phyloP scores from a whole-genome alignment of 2,329 filamentous ascomycete genomes.

The Lachnellula occidentalis region DNA sequence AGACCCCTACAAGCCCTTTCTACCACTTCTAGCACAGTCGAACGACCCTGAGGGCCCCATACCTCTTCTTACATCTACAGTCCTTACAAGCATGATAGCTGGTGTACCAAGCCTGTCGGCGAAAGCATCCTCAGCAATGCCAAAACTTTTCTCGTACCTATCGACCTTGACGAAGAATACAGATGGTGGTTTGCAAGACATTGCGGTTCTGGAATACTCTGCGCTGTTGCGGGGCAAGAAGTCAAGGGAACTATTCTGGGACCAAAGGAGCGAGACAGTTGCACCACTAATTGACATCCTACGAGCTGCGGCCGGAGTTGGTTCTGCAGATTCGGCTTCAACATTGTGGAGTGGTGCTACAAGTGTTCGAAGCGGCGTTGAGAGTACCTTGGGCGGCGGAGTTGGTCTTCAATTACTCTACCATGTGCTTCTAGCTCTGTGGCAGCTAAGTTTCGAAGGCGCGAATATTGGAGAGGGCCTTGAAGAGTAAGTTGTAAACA shows the following conservation, averaged over 20 bases:
- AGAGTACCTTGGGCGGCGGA: constrained; percentile 65
- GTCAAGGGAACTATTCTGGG: constrained; percentile 82
- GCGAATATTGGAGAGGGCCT: constrained; percentile 67
- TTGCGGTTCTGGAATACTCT: constrained; percentile 89
- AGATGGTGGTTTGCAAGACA: constrained; percentile 89
- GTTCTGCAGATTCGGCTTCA: constrained; percentile 54
- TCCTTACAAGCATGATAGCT: constrained; percentile 74
- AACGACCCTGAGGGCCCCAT: constrained; percentile 73
- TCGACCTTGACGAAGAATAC: constrained; percentile 76
- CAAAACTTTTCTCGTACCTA: constrained; percentile 79
- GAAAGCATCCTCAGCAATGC: constrained; percentile 61
- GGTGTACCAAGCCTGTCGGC: constrained; percentile 55
- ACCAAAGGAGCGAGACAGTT: constrained; percentile 79
- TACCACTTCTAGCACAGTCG: constrained; percentile 76
- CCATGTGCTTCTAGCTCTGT: constrained; percentile 86
- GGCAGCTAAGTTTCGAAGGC: constrained; percentile 95
- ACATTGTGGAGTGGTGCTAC: constrained; percentile 56
- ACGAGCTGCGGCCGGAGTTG: constrained; percentile 67
- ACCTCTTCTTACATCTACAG: constrained; percentile 82
- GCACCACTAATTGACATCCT: constrained; percentile 78
- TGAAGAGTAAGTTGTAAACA: constrained; percentile 61
- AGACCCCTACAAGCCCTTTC: constrained; percentile 75
- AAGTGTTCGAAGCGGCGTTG: constrained; percentile 53
- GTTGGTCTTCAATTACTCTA: constrained; percentile 92
- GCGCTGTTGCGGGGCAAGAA: constrained; percentile 70